phyloP scores from a whole-genome alignment of 257 asterid genomes.

The Cynanchum wilfordii region DNA sequence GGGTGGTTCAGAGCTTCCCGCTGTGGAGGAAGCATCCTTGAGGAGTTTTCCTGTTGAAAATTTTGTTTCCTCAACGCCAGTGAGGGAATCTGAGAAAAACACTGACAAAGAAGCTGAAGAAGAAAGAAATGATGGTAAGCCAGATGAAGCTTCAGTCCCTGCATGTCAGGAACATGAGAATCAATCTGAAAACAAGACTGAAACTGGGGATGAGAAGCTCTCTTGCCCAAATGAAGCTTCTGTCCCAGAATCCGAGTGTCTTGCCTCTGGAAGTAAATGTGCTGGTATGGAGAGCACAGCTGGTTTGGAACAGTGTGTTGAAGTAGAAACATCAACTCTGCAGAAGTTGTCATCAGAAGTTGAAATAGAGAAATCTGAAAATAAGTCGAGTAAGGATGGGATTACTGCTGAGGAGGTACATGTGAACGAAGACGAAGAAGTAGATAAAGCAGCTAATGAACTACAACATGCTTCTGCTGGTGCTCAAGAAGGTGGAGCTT shows the following conservation, averaged over 20 bases:
- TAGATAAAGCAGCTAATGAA: conserved; percentile 12
- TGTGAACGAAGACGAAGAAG: conserved; percentile 10
- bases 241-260: background rate
- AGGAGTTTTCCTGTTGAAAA: background rate
- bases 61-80: background rate
- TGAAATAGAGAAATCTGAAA: conserved; percentile 7
- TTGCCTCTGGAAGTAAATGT: background rate
- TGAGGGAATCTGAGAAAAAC: background rate
- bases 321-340: background rate
- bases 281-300: background rate
- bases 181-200: background rate
- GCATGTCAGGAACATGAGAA: background rate
- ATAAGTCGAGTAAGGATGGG: background rate
- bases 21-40: background rate
- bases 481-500: background rate
- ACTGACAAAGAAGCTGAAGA: background rate
- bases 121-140: background rate
- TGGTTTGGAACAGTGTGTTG: background rate
- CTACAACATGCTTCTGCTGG: background rate
- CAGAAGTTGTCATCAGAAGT: conserved; percentile 3
- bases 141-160: background rate
- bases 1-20: background rate
- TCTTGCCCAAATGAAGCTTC: background rate
- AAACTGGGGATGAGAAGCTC: background rate
- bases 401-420: conserved; percentile 10